Evolutionary conservation across 257 asterid genomes (phyloP).

Genomic region (Echites panduratus): DNA sequence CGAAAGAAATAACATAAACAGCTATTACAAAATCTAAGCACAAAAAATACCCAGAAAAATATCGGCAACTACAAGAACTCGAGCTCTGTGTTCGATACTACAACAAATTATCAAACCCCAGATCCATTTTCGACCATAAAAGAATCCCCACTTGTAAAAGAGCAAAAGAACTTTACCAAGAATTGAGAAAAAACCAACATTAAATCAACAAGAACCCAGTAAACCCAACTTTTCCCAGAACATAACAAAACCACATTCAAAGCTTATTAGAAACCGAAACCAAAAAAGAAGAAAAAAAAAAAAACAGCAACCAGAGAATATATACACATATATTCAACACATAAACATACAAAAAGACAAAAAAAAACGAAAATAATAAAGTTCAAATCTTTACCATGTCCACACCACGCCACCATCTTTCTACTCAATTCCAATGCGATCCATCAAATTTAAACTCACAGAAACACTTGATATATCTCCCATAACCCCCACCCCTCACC

Average conservation of each 20-base stretch:
- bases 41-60: background rate
- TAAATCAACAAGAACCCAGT: slow-evolving; percentile 13
- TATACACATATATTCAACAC: slow-evolving; percentile 2
- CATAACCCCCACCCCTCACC: slow-evolving; percentile 12
- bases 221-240: slow-evolving; percentile 12
- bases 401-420: slow-evolving; percentile 17
- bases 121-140: slow-evolving; percentile 22
- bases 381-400: slow-evolving; percentile 20
- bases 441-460: slow-evolving; percentile 25
- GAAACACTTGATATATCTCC: slow-evolving; percentile 16
- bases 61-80: slow-evolving; percentile 11
- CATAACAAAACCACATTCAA: slow-evolving; percentile 21
- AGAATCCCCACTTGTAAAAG: slow-evolving; percentile 10
- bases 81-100: slow-evolving; percentile 8
- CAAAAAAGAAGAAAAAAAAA: background rate
- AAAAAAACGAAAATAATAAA: slow-evolving; percentile 19
- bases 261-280: slow-evolving; percentile 19
- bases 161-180: slow-evolving; percentile 13
- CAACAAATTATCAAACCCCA: slow-evolving; percentile 24
- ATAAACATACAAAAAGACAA: slow-evolving; percentile 10
- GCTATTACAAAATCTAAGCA: slow-evolving; percentile 5
- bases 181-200: slow-evolving; percentile 1
- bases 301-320: background rate
- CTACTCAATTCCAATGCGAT: slow-evolving; percentile 31
- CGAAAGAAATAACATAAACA: slow-evolving; percentile 1